Base-by-base conservation (phyloP, 306 rosid genomes). In the Corylus avellana region DNA sequence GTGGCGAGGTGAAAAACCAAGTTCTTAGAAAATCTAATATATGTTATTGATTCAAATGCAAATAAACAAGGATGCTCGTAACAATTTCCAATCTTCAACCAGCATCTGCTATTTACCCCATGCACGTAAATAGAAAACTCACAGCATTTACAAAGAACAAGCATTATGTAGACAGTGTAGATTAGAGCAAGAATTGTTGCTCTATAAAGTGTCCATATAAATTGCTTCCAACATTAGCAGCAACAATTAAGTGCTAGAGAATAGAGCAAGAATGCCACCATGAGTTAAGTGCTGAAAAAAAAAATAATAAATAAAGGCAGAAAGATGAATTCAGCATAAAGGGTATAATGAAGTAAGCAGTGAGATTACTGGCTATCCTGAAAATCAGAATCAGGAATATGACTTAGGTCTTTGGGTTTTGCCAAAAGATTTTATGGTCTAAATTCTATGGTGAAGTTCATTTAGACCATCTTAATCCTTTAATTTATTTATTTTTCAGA, bases 221-320 rank as follows among this genome's bases (percentile, higher is more conserved):
- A 69, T 4, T 75, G 16, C 18, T 57, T 78, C 82, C 55, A 75
- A 73, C 49, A 72, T 20, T 29, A 74, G n/a, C 49, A 17, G 39
- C 78, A 68, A 50, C 72, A 70, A 49, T 1, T 0, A 50, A 42
- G 76, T 59, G 73, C 72, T 82, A 92, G 50, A 89, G 94, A 80
- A 90, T 86, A 71, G 76, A 78, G 83, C 93, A 90, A 69, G 81
- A 78, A 61, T 68, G 46, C 70, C 79, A 75, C 83, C 90, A n/a
- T 74, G 85, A 68, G 72, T 73, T 80, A 13, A 66, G 85, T 75
- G 78, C 90, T 84, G 79, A 64, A 76, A 81, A 75, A 69, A 22
- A 50, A 27, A 32, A 32, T 32, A 37, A 1, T 2, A 17, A 18
- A 37, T 0, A 7, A 17, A 39, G 11, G 14, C 35, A 22, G 35